These are phyloP conservation scores for Pouteria campechiana DNA, from an alignment of 179 eudicot species.

Conservation along the genomic window DNA sequence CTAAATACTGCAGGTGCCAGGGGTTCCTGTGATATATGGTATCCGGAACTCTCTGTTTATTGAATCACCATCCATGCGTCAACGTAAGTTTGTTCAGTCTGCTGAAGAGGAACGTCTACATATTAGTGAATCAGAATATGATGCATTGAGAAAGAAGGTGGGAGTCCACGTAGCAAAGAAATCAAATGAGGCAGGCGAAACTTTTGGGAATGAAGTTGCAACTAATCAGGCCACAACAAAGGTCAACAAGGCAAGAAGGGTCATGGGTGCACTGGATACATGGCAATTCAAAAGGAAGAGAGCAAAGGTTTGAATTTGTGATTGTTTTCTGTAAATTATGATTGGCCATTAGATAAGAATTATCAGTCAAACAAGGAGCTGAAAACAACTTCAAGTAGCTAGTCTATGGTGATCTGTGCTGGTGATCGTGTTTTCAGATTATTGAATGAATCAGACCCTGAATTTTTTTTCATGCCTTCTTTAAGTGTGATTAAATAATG, in stretches of 20 bases:
- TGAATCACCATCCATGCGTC: conserved; percentile 51
- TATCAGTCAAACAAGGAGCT: too few species aligned
- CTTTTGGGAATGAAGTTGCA: conserved; percentile 11
- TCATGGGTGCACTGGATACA: conserved; percentile 29
- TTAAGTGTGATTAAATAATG: too few species aligned
- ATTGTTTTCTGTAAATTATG: too few species aligned
- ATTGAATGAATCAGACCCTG: too few species aligned
- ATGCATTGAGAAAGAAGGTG: conserved; percentile 29
- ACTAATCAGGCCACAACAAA: conserved; percentile 5
- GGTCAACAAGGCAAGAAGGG: conserved; percentile 12
- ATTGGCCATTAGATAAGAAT: too few species aligned
- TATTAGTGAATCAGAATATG: conserved; percentile 43
- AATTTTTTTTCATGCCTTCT: too few species aligned
- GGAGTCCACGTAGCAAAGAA: conserved; percentile 20
- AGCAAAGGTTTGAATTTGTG: conserved; percentile 54
- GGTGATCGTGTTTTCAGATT: too few species aligned
- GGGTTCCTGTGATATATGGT: conserved; percentile 70
- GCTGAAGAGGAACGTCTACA: conserved; percentile 63
- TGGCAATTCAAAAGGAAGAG: conserved; percentile 63
- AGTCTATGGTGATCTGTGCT: too few species aligned
- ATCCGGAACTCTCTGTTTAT: conserved; percentile 65
- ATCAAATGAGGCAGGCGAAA: conserved; percentile 21
- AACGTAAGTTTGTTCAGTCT: conserved; percentile 53
- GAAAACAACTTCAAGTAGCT: too few species aligned
- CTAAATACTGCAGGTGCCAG: conserved; percentile 68